A percentile compares a stretch with the other conserved stretches of the same genome.
phyloP scores from a whole-genome alignment of 371 early-diverging fungal species.

The Mortierella sp. region DNA sequence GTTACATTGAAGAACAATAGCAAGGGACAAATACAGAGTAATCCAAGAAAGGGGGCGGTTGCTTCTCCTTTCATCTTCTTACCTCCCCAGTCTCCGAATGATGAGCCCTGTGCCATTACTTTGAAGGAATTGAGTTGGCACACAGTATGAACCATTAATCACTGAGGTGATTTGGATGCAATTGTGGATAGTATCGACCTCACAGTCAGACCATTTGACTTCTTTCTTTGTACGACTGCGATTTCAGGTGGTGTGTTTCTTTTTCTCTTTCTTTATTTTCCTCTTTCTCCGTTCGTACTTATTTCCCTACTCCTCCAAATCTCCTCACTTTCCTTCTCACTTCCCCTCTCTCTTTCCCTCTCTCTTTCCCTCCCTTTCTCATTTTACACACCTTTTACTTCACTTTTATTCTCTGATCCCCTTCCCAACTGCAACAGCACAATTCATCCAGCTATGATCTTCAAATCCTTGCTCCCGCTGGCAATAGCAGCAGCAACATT shows the following conservation, averaged over 20 bases:
- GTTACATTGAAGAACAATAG: too few species aligned
- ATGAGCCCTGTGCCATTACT: not conserved
- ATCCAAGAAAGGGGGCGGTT: not conserved
- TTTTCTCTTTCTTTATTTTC: not conserved
- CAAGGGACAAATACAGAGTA: not conserved
- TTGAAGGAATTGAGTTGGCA: not conserved
- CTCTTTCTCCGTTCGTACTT: not conserved
- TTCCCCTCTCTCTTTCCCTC: not conserved
- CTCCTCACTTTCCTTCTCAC: not conserved
- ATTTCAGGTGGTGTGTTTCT: too few species aligned
- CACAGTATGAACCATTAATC: not conserved
- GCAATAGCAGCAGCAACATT: not conserved
- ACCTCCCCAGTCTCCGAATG: not conserved
- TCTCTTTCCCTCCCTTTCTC: not conserved
- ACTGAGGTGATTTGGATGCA: too few species aligned
- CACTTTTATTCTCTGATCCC: not conserved
- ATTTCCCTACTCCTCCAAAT: too few species aligned
- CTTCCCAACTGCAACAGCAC: too few species aligned
- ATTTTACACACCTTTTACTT: not conserved
- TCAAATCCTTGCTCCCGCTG: not conserved
- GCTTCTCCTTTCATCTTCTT: not conserved
- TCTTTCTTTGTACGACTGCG: too few species aligned
- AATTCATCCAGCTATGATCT: not conserved
- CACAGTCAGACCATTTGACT: too few species aligned
- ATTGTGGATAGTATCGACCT: too few species aligned